phyloP scores from a whole-genome alignment of 1,284 basidiomycete genomes.

The Bjerkandera adusta region DNA sequence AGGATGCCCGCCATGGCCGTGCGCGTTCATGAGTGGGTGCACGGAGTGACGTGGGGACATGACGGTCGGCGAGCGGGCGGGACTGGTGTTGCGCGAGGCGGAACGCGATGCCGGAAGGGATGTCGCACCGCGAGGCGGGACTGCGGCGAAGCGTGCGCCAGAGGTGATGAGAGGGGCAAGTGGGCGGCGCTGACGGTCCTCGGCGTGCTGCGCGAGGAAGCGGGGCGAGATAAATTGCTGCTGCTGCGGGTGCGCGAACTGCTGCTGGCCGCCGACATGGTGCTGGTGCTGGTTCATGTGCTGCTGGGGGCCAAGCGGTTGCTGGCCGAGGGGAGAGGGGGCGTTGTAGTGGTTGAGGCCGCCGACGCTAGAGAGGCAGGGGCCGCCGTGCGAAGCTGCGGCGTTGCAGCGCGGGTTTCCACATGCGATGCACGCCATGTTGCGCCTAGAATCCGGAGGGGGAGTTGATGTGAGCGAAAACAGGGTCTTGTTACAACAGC shows the following conservation, averaged over 20 bases:
- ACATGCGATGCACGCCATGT: constrained; percentile 71
- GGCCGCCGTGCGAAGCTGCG: constrained; percentile 25
- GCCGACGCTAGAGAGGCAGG: constrained; percentile 28
- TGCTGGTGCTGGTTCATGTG: constrained; percentile 6
- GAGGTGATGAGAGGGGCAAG: constrained; percentile 9
- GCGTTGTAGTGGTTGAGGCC: constrained; percentile 7
- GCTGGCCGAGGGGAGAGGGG: constrained; percentile 41
- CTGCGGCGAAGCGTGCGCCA: constrained; percentile 18
- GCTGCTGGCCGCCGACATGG: constrained; percentile 20
- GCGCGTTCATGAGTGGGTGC: no score
- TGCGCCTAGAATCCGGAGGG: constrained; percentile 69
- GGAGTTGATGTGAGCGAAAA: constrained; percentile 28
- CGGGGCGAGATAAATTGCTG: constrained; percentile 20
- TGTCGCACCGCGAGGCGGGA: constrained; percentile 5
- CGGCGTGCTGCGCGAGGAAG: constrained; percentile 19
- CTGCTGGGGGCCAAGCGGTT: constrained; percentile 17
- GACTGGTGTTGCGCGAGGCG: constrained; percentile 9
- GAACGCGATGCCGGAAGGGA: no score
- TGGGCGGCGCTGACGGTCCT: constrained; percentile 6
- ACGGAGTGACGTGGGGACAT: no score
- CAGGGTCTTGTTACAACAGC: no score
- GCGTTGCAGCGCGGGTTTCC: constrained; percentile 52
- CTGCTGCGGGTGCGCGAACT: constrained; percentile 19
- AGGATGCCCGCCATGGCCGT: no score
- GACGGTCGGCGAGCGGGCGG: constrained; percentile 1